Percentiles rank a stretch among this genome's conserved stretches.
These are phyloP conservation scores for Musa balbisiana DNA, from an alignment of 202 grass and related monocot genomes.

Conservation along the genomic window DNA sequence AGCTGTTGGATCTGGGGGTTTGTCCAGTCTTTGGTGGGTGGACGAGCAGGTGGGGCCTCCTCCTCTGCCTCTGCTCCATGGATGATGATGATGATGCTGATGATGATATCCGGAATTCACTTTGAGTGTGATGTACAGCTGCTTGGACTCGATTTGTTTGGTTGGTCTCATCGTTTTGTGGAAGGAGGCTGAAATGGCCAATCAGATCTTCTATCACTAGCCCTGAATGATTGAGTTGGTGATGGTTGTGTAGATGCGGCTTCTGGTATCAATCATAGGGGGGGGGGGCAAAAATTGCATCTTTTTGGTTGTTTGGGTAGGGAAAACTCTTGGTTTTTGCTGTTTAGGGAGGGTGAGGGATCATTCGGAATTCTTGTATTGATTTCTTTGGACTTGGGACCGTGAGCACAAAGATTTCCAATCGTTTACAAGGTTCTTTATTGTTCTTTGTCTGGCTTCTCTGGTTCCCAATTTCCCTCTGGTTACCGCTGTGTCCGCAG, in stretches of 20 bases:
- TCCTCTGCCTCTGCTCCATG: background rate
- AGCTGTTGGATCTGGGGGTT: background rate
- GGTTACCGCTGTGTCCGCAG: background rate
- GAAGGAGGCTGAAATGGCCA: background rate
- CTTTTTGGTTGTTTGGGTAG: background rate
- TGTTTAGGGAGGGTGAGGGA: background rate
- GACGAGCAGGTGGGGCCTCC: background rate
- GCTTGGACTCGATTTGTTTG: background rate
- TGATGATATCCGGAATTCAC: background rate
- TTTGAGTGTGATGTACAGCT: background rate
- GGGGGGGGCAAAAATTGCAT: background rate
- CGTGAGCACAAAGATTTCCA: background rate
- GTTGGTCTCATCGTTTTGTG: background rate
- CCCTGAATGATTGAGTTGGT: background rate
- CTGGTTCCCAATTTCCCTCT: background rate
- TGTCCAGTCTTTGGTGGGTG: background rate
- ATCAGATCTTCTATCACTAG: background rate
- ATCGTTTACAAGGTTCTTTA: slow-evolving; percentile 5
- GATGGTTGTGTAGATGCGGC: background rate
- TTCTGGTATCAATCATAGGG: background rate
- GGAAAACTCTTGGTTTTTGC: background rate
- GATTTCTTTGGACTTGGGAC: background rate
- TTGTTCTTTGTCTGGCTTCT: slow-evolving; percentile 8
- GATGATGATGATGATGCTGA: too few relatives aligned
- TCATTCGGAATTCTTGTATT: background rate